Conservation (phyloP, 192 early-diverging fungal species). For the Podila verticillata region DNA sequence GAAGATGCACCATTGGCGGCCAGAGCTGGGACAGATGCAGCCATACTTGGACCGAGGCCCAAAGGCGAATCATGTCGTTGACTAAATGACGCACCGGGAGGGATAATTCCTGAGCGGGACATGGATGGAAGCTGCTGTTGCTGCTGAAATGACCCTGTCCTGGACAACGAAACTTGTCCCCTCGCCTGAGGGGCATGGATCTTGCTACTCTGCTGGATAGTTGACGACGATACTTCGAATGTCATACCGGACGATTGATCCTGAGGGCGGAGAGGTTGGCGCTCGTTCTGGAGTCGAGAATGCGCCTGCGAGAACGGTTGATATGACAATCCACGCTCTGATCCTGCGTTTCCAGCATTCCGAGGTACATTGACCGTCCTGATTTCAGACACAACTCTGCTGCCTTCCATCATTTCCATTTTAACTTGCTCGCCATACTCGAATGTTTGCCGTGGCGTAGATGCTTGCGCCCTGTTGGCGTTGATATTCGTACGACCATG, state of each 20-base stretch:
- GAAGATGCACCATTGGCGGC: conserved; percentile 13
- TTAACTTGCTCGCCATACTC: conserved; percentile 34
- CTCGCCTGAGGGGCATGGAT: no score
- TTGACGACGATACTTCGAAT: no score
- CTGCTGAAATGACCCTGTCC: background rate
- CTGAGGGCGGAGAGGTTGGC: no score
- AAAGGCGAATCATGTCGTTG: background rate
- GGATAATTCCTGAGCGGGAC: background rate
- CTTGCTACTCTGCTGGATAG: no score
- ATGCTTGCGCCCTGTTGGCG: background rate
- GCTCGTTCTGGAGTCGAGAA: background rate
- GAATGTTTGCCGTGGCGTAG: background rate
- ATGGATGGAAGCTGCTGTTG: conserved; percentile 1
- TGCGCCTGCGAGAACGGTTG: conserved; percentile 13
- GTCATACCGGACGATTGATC: no score
- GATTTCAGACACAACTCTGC: conserved; percentile 16
- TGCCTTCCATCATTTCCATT: conserved; percentile 44
- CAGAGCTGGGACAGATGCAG: background rate
- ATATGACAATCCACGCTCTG: background rate
- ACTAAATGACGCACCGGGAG: background rate
- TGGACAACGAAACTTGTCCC: no score
- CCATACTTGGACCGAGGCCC: background rate
- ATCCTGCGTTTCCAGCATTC: background rate
- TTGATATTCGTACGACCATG: background rate
- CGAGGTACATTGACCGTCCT: conserved; percentile 17